Evolutionary conservation across 345 rosid species (phyloP).

Genomic region (Salix caprea): DNA sequence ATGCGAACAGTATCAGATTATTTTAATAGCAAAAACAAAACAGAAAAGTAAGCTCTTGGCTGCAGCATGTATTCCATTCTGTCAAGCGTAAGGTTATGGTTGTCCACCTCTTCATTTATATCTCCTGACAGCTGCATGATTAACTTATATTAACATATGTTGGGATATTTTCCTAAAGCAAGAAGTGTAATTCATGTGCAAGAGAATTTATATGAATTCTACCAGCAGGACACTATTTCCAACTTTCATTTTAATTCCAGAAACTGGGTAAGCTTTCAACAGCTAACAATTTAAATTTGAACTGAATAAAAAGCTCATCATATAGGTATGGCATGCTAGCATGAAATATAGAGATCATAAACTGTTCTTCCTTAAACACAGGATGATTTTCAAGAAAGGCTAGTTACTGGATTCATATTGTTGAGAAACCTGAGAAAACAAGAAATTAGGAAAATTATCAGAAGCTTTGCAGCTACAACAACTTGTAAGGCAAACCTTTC

Average conservation of each 20-base stretch:
- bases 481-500: neutral
- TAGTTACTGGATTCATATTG: slow-evolving; percentile 4
- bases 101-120: slow-evolving; percentile 82
- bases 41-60: neutral
- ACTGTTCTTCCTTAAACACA: neutral
- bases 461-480: neutral
- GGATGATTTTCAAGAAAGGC: neutral
- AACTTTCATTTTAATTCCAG: neutral
- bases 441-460: neutral
- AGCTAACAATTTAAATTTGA: neutral
- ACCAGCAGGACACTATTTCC: neutral
- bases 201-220: neutral
- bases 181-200: neutral
- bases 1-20: slow-evolving; percentile 13
- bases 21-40: slow-evolving; percentile 14
- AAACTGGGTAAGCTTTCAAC: neutral
- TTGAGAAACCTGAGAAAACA: neutral
- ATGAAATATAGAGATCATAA: neutral
- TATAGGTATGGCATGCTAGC: neutral
- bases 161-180: neutral
- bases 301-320: neutral
- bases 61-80: slow-evolving; percentile 54
- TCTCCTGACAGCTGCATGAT: slow-evolving; percentile 73
- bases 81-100: slow-evolving; percentile 79
- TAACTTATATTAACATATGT: slow-evolving; percentile 8